phyloP scores from a whole-genome alignment of 2,329 filamentous ascomycete species.

The Talaromyces rugulosus region DNA sequence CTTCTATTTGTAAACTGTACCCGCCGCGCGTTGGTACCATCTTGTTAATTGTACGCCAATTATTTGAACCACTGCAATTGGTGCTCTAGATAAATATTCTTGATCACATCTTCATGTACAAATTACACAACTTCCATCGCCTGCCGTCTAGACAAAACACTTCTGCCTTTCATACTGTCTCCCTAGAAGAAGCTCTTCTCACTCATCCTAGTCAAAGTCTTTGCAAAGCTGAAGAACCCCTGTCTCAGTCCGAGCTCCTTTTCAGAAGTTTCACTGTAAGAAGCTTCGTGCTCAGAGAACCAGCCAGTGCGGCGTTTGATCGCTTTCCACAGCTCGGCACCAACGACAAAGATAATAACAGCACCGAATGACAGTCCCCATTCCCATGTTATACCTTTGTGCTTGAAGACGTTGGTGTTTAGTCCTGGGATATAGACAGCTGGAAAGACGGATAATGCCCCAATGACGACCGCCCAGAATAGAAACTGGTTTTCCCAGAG shows the following conservation, averaged over 20 bases:
- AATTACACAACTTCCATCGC: background rate
- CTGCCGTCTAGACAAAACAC: background rate
- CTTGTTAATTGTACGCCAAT: background rate
- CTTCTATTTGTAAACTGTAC: too few relatives aligned
- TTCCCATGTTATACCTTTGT: conserved; percentile 63
- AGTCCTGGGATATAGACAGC: conserved; percentile 65
- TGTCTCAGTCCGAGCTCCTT: conserved; percentile 12
- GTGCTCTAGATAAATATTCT: background rate
- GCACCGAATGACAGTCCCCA: conserved; percentile 65
- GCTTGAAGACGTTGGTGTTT: conserved; percentile 63
- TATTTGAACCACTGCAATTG: background rate
- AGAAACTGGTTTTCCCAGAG: conserved; percentile 70
- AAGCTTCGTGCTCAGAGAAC: conserved; percentile 10
- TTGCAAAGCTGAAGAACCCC: conserved; percentile 10
- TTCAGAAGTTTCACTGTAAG: background rate
- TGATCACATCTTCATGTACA: too few relatives aligned
- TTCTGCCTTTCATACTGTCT: conserved; percentile 5
- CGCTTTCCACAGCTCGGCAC: conserved; percentile 65
- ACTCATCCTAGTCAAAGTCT: conserved; percentile 6
- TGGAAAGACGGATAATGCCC: conserved; percentile 56
- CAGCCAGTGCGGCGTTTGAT: conserved; percentile 54
- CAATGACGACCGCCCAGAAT: conserved; percentile 60
- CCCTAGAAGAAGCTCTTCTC: conserved; percentile 8
- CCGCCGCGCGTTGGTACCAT: too few relatives aligned
- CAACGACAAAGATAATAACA: conserved; percentile 58